These are phyloP conservation scores for Lycium barbarum DNA, from an alignment of 257 asterid genomes.

Conservation along the genomic window DNA sequence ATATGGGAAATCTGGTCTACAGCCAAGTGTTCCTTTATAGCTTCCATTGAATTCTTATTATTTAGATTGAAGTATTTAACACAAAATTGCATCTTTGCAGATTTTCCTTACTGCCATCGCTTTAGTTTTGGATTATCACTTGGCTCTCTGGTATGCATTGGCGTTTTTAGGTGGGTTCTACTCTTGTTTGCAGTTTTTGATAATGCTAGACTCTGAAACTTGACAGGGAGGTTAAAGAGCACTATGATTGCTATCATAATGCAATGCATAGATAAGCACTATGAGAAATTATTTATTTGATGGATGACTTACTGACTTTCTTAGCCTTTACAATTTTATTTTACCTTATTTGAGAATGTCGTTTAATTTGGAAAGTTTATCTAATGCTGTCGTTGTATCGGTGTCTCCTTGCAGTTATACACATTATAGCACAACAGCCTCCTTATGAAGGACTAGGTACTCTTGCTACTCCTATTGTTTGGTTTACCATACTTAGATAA, in stretches of 20 bases:
- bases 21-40: neutral
- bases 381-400: neutral
- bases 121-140: slow-evolving; percentile 82
- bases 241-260: slow-evolving; percentile 9
- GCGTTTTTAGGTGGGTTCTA: slow-evolving; percentile 74
- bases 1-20: neutral
- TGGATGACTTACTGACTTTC: neutral
- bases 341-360: neutral
- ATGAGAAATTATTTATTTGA: neutral
- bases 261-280: neutral
- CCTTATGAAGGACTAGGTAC: slow-evolving; percentile 73
- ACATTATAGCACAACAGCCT: slow-evolving; percentile 79
- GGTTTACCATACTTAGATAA: neutral
- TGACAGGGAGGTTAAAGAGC: neutral
- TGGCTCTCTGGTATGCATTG: slow-evolving; percentile 86
- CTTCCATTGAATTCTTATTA: neutral
- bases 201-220: neutral
- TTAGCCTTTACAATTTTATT: neutral
- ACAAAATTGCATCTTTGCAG: slow-evolving; percentile 48
- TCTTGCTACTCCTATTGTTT: neutral
- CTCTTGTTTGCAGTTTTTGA: slow-evolving; percentile 22
- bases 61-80: slow-evolving; percentile 23
- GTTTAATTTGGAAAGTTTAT: neutral
- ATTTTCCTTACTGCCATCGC: slow-evolving; percentile 83
- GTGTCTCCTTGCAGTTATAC: slow-evolving; percentile 60